Conservation (phyloP, 257 asterid species). For the Solanum paucissectum region DNA sequence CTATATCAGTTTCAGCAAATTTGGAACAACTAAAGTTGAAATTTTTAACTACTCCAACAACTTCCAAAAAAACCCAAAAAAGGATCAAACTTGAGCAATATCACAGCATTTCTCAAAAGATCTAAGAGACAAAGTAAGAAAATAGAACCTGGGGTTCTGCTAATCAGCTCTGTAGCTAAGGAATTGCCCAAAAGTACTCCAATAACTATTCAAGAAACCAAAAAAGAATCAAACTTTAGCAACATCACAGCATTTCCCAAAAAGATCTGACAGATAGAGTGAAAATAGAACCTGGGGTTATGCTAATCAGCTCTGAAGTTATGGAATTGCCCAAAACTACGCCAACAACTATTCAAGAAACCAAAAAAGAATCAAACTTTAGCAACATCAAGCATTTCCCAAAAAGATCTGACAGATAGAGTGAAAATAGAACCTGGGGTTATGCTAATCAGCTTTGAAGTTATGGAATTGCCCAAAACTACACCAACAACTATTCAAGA, state of each 20-base stretch:
- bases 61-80: neutral
- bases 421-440: conserved; percentile 19
- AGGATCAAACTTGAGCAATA: conserved; percentile 2
- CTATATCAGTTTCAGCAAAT: neutral
- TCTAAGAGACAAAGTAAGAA: neutral
- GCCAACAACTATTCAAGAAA: neutral
- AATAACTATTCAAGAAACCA: neutral
- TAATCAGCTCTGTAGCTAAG: neutral
- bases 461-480: neutral
- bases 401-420: neutral
- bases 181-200: neutral
- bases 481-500: neutral
- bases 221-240: conserved; percentile 1
- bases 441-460: neutral
- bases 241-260: neutral
- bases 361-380: neutral
- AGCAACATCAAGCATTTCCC: neutral
- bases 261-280: neutral
- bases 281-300: conserved; percentile 16
- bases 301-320: neutral
- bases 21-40: neutral
- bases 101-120: neutral
- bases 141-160: conserved; percentile 16
- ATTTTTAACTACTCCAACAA: neutral
- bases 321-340: neutral